Percentiles rank a stretch among this genome's conserved stretches.
phyloP scores from a whole-genome alignment of 2,329 filamentous ascomycete genomes.

The Colletotrichum euphorbiae region DNA sequence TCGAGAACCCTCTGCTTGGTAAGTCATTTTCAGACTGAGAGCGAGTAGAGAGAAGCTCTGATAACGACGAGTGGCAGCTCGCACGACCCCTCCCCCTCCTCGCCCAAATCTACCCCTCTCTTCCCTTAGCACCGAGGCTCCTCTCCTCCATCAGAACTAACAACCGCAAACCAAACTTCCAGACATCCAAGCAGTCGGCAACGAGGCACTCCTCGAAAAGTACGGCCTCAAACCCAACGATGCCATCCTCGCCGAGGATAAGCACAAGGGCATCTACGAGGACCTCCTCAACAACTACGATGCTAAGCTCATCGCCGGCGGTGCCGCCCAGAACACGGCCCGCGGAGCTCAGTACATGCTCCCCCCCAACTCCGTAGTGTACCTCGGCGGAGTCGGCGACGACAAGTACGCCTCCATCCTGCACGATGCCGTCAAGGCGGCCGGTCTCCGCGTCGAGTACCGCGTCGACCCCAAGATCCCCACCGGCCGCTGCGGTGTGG shows the following conservation, averaged over 20 bases:
- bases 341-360: conserved; percentile 97
- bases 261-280: conserved; percentile 91
- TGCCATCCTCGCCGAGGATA: conserved; percentile 93
- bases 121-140: conserved; percentile 33
- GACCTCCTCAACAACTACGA: conserved; percentile 93
- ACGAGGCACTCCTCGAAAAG: conserved; percentile 88
- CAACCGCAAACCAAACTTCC: conserved; percentile 27
- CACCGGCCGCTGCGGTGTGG: conserved; percentile 93
- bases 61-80: not conserved
- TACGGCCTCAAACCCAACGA: conserved; percentile 96
- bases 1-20: conserved; percentile 98
- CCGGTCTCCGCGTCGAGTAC: conserved; percentile 94
- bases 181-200: conserved; percentile 92
- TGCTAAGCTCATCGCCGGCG: conserved; percentile 94
- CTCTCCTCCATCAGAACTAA: not conserved
- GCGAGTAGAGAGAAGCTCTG: conserved; percentile 1
- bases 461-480: conserved; percentile 85
- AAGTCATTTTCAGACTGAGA: conserved; percentile 46
- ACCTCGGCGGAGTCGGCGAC: conserved; percentile 91
- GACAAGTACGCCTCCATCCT: conserved; percentile 96
- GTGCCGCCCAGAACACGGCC: conserved; percentile 97
- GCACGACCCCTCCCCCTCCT: not conserved
- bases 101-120: conserved; percentile 30
- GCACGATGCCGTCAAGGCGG: conserved; percentile 84
- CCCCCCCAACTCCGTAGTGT: conserved; percentile 87